Percentiles rank a stretch among this genome's conserved stretches.
Evolutionary conservation across 345 rosid genomes (phyloP).

Genomic region (Sisymbrium irio): DNA sequence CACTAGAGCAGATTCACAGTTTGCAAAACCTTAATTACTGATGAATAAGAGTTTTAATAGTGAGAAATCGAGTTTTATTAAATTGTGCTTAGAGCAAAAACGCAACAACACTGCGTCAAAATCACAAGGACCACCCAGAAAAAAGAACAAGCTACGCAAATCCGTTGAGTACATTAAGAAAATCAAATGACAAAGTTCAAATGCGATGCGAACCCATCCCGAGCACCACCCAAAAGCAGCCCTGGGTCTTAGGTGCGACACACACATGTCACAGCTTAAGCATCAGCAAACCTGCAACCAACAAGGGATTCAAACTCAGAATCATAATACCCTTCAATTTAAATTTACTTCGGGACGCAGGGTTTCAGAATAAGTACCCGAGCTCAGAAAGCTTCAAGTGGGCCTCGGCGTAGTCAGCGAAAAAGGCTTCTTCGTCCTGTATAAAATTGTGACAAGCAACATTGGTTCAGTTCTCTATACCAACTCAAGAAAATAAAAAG

Average conservation of each 20-base stretch:
- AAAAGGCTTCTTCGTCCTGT: constrained; percentile 95
- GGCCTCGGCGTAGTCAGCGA: constrained; percentile 74
- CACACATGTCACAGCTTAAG: constrained; percentile 11
- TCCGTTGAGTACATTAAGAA: constrained; percentile 26
- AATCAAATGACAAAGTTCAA: constrained; percentile 31
- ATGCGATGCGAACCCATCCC: constrained; percentile 6
- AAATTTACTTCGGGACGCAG: neutral
- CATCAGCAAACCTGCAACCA: constrained; percentile 34
- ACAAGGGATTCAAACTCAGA: neutral
- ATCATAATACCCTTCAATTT: neutral
- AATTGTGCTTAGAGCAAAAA: constrained; percentile 8
- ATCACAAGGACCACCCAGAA: neutral
- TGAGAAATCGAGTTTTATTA: constrained; percentile 10
- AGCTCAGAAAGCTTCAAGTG: constrained; percentile 93
- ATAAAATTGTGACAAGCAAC: neutral
- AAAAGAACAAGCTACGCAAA: neutral
- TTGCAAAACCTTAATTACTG: neutral
- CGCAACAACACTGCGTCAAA: constrained; percentile 6
- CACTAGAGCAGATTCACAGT: neutral
- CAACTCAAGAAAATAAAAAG: neutral
- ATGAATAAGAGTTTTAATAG: neutral
- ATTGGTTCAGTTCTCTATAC: neutral
- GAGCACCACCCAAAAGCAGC: neutral
- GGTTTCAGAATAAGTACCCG: constrained; percentile 51
- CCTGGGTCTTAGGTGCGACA: neutral